These are phyloP conservation scores for Bocquillonia castaneifolia DNA, from an alignment of 441 rosid genomes.

Conservation along the genomic window DNA sequence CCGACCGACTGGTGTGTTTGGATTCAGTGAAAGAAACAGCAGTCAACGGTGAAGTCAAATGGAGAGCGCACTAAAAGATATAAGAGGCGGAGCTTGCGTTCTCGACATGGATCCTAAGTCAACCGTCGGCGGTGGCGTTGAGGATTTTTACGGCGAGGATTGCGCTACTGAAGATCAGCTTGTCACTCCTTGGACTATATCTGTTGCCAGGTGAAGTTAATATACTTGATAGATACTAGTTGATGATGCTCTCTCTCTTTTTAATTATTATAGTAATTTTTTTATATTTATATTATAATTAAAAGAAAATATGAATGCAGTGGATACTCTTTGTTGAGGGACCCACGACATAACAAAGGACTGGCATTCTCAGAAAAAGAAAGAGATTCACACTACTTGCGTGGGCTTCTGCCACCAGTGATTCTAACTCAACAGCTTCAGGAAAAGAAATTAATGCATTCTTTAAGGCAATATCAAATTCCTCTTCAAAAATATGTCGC, in stretches of 20 bases:
- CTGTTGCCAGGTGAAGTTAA: constrained; percentile 61
- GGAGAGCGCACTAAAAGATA: constrained; percentile 52
- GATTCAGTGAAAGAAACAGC: too few species aligned
- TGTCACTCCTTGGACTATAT: constrained; percentile 78
- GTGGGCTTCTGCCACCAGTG: constrained; percentile 82
- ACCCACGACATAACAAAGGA: constrained; percentile 85
- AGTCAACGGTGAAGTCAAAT: constrained; percentile 22
- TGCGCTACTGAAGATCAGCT: constrained; percentile 69
- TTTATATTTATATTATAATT: too few species aligned
- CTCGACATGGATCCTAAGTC: constrained; percentile 46
- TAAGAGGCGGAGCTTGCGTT: constrained; percentile 42
- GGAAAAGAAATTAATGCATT: constrained; percentile 75
- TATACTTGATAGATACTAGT: too few species aligned
- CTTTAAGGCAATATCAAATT: constrained; percentile 67
- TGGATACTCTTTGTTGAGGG: constrained; percentile 78
- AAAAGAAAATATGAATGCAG: constrained; percentile 30
- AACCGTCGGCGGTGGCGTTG: constrained; percentile 59
- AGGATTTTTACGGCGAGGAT: constrained; percentile 76
- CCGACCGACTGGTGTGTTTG: neutral
- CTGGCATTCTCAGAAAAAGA: constrained; percentile 75
- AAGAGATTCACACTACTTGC: constrained; percentile 84
- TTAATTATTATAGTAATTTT: neutral
- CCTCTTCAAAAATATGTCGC: constrained; percentile 81
- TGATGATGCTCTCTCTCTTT: too few species aligned
- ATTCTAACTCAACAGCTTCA: constrained; percentile 62